Base-by-base conservation (phyloP, 768 basidiomycete genomes). In the Asterophora parasitica region DNA sequence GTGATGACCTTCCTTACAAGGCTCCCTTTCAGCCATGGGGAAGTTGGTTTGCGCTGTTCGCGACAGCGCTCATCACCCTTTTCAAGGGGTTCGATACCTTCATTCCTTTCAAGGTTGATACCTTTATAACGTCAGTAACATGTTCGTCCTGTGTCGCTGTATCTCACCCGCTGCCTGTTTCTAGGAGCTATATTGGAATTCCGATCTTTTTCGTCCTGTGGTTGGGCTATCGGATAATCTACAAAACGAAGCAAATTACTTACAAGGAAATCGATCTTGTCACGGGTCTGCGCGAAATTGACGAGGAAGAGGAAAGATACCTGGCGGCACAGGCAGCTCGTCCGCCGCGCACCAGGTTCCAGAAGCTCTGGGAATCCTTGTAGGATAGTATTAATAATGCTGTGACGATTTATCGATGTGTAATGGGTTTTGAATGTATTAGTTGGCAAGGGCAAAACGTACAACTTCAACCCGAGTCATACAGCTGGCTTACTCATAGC, bases 11-110 rank as follows among this genome's bases (percentile, higher is more conserved):
- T 5, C 74, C 76, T 3, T 74, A 73, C 56, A 73, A 77, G 60
- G 81, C 77, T 6, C 81, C 82, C n/a, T 79, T 81, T 59, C 78
- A 78, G 58, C 79, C 79, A 19, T 82, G 72, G 64, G 77, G 79
- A 17, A 76, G 76, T 35, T 81, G 75, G 76, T 75, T 80, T 57
- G 83, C 81, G 19, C 61, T 82, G 10, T 64, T 70, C 35, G 65
- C 74, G 26, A 81, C 78, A 1, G 68, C 54, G 8, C 68, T 81
- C 43, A 77, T 83, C 52, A 74, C 74, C 3, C 46, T 80, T 5
- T 82, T 83, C 68, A 82, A 84, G 61, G 78, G 76, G 19, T 77
- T 76, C 36, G 73, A 76, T 50, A 65, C 73, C 0, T 77, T 77
- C 55, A 52, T 75, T 20, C 73, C 73, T 19, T 83, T 76, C 65